phyloP scores from a whole-genome alignment of 768 basidiomycete species.

The Macrolepiota fuliginosa region DNA sequence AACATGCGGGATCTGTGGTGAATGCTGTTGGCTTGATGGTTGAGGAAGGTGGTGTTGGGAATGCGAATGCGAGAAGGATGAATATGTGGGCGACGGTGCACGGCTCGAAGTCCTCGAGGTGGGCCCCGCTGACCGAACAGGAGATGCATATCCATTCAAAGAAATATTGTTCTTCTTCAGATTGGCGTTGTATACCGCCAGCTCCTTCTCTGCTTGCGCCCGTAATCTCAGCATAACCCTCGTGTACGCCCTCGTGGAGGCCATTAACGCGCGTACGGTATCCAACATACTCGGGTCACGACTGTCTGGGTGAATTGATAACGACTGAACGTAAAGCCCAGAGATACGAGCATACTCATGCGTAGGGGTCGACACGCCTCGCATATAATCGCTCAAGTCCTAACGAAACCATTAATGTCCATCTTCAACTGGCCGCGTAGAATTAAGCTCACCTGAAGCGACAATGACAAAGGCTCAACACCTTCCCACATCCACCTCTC shows the following conservation, averaged over 20 bases:
- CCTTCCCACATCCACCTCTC: conserved; percentile 59
- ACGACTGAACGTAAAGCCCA: conserved; percentile 52
- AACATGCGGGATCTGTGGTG: conserved; percentile 1
- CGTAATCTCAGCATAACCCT: conserved; percentile 78
- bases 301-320: conserved; percentile 36
- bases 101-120: conserved; percentile 54
- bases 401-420: conserved; percentile 31
- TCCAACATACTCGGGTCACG: conserved; percentile 39
- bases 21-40: neutral
- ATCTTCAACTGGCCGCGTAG: no score
- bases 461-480: conserved; percentile 60
- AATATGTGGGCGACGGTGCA: conserved; percentile 62
- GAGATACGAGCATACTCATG: conserved; percentile 70
- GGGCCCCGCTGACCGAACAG: conserved; percentile 19
- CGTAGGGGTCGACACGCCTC: conserved; percentile 71
- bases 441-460: conserved; percentile 50
- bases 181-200: conserved; percentile 23
- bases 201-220: conserved; percentile 69
- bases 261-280: conserved; percentile 50
- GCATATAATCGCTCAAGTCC: conserved; percentile 81
- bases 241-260: conserved; percentile 72
- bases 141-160: conserved; percentile 14
- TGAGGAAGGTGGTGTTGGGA: conserved; percentile 28
- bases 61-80: conserved; percentile 46
- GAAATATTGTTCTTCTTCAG: conserved; percentile 10